Base-by-base conservation (phyloP, 495 filamentous ascomycete species). In the Penicillium alfredii region DNA sequence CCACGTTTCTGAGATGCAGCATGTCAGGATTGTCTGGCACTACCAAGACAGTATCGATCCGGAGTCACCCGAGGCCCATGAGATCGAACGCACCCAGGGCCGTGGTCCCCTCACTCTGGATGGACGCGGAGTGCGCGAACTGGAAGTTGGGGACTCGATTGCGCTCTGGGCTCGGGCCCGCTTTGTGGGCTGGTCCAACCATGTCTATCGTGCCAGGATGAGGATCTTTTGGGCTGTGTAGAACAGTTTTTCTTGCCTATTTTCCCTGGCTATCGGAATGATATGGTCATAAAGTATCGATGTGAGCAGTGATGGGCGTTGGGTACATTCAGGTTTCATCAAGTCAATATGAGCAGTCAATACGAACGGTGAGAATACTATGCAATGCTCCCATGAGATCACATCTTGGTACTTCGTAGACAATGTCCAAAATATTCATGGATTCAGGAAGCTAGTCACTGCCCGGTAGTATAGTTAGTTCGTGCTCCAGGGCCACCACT, bases 201-300 rank as follows among this genome's bases (percentile, higher is more conserved):
- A 66, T 34, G 63, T 85, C 6, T 45, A 77, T 20, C 56, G 61
- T 8, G 66, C 77, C n/a, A 58, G 68, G 40, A 66, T 84, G 25
- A 65, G 75, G 30, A 68, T 84, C 12, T 82, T 74, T 42, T 84
- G 76, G 77, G 76, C 76, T 9, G 51, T 81, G 21, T 85, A 47
- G 66, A n/a, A n/a, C n/a, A n/a, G n/a, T n/a, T n/a, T n/a, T n/a
- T n/a, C n/a, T n/a, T n/a, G n/a, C n/a, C n/a, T n/a, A n/a, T n/a
- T n/a, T n/a, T n/a, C n/a, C n/a, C n/a, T n/a, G n/a, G n/a, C n/a
- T n/a, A n/a, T n/a, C n/a, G n/a, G n/a, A n/a, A n/a, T n/a, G n/a
- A n/a, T n/a, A n/a, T n/a, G n/a, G n/a, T n/a, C n/a, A n/a, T n/a
- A n/a, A n/a, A n/a, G n/a, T n/a, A n/a, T n/a, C n/a, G n/a, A n/a